A percentile compares a stretch with the other conserved stretches of the same genome.
Conservation (phyloP, 805 yeast genomes). For the Schizosaccharomyces lindneri region DNA sequence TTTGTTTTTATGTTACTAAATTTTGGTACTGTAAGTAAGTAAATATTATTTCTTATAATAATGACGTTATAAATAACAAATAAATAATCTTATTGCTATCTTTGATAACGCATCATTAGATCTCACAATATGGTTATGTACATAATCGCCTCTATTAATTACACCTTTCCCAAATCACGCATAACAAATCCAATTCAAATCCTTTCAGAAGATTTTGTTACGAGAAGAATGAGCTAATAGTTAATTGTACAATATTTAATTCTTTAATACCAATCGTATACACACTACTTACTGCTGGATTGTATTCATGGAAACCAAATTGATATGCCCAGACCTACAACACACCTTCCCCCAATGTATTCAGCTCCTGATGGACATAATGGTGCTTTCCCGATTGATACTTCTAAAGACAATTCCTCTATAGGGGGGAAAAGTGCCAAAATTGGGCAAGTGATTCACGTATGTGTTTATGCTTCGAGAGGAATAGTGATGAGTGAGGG, state of each 20-base stretch:
- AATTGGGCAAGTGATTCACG: constrained; percentile 8
- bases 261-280: no score
- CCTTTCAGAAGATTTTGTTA: not conserved
- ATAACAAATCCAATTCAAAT: not conserved
- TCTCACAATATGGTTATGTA: no score
- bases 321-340: not conserved
- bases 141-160: no score
- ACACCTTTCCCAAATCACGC: not conserved
- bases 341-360: not conserved
- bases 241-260: not conserved
- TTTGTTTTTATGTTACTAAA: no score
- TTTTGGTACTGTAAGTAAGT: no score
- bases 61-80: no score
- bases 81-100: no score
- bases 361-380: not conserved
- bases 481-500: not conserved
- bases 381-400: not conserved
- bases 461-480: not conserved
- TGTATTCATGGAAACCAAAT: not conserved
- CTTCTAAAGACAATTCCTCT: not conserved
- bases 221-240: not conserved
- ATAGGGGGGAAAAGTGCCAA: not conserved
- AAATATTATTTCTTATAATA: no score
- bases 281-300: not conserved
- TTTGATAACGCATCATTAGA: no score